Evolutionary conservation across 139 green algal species (phyloP).

Genomic region (Asterochloris erici): DNA sequence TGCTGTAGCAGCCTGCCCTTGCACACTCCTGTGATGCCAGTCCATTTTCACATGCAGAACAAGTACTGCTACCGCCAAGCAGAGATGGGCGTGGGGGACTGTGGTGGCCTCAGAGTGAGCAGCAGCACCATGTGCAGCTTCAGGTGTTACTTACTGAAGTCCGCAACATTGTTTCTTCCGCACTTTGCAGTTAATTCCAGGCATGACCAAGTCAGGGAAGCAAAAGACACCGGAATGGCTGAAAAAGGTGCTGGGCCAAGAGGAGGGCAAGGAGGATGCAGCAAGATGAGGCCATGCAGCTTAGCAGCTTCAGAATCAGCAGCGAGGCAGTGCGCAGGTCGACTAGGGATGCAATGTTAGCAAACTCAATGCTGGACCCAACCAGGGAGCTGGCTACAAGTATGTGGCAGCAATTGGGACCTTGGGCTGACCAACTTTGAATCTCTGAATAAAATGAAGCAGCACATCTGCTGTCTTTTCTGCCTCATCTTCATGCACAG

Average conservation of each 20-base stretch:
- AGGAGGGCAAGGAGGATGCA: conserved; percentile 2
- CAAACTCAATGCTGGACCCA: too few species aligned
- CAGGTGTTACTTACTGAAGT: background rate
- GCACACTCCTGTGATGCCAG: conserved; percentile 17
- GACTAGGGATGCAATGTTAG: too few species aligned
- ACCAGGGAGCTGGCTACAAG: too few species aligned
- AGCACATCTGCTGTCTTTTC: conserved; percentile 60
- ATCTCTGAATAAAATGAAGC: conserved; percentile 66
- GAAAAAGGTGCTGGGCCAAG: conserved; percentile 44
- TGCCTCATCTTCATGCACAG: conserved; percentile 88
- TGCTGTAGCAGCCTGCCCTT: background rate
- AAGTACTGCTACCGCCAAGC: conserved; percentile 74
- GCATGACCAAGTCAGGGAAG: conserved; percentile 52
- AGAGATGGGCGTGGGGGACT: conserved; percentile 76
- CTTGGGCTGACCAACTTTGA: conserved; percentile 51
- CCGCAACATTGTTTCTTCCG: background rate
- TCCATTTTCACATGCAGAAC: conserved; percentile 51
- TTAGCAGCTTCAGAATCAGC: too few species aligned
- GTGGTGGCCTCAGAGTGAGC: conserved; percentile 52
- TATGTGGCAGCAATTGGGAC: background rate
- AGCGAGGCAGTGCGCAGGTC: too few species aligned
- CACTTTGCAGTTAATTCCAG: conserved; percentile 45
- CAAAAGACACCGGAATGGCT: conserved; percentile 59
- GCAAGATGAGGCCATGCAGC: background rate
- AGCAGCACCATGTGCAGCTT: background rate